Base-by-base conservation (phyloP, 2,329 filamentous ascomycete species). In the Colletotrichum destructivum region DNA sequence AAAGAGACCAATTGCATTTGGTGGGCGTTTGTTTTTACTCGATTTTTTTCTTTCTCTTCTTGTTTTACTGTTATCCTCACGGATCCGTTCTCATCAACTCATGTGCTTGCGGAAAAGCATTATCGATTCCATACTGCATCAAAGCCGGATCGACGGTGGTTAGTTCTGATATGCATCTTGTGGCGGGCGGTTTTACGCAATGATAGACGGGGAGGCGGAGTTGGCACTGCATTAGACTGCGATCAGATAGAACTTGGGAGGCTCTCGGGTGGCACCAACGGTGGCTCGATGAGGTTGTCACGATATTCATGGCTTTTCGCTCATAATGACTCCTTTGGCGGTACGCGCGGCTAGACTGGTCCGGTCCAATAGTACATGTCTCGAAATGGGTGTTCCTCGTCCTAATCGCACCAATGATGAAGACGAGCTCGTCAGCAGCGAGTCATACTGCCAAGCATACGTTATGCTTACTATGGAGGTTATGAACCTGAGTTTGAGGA, bases 181-280 rank as follows among this genome's bases (percentile, higher is more conserved):
- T 68, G 62, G 72, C 68, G 72, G 73, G 69, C 61, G 72, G 72
- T 74, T 71, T 73, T 60, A 66, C 66, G 69, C 72, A 74, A 74
- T 71, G 73, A 76, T 76, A 77, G 74, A 76, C 68, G 63, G 75
- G 74, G 75, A 60, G 73, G 73, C 64, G 77, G 77, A 78, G 77
- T 78, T 78, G 76, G 75, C 73, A 74, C 70, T 76, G 75, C 76
- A 77, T 78, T 77, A 78, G 77, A 78, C 74, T 74, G 75, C 72
- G 74, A 76, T 76, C 72, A 76, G 75, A 77, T 77, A 77, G 75
- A 77, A 72, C 71, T 54, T 72, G 74, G 62, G 68, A 73, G 71
- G 71, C 72, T 73, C 64, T 57, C 62, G 71, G 68, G 57, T 66
- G 56, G 60, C 71, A 67, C 64, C 61, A 66, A 61, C 51, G 73